Base-by-base conservation (phyloP, 2,329 filamentous ascomycete genomes). In the Colletotrichum brevisporum region DNA sequence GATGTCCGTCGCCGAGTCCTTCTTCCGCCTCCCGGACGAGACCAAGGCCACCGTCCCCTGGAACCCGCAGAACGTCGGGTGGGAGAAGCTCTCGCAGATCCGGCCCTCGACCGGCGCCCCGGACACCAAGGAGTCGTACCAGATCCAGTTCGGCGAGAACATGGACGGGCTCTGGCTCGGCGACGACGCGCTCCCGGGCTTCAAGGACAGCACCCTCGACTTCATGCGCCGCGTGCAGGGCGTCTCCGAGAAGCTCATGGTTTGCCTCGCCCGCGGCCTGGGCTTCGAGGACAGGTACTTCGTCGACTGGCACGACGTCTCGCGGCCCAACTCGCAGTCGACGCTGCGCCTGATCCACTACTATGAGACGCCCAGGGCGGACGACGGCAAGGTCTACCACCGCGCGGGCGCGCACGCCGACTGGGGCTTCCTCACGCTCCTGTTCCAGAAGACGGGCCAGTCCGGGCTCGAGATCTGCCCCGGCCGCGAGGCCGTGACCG, bases 381-480 rank as follows among this genome's bases (percentile, higher is more conserved):
- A 74, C 79, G 16, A 77, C 79, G 6, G 58, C 24, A 78, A 82
- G n/a, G 81, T 81, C 18, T 89, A 86, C 73, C 85, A 88, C 74
- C 83, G 90, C 27, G 89, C 89, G 0, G 90, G 90, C 18, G 86
- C 89, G 12, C 89, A 91, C 74, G 86, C 87, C 0, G 90, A 91
- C 75, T 91, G 88, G 87, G 88, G 85, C 68, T 85, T 90, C 66
- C 71, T 91, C 24, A 91, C 89, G 0, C 78, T 92, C 47, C 80
- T 92, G 4, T 91, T 91, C 76, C 89, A 91, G 74, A 84, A 85
- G 3, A 81, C 84, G 0, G 89, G 88, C 0, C 87, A 91, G 76
- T 85, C 82, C 27, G 89, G 89, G 0, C 79, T 92, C 3, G 89
- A 91, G 75, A 90, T 91, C 63, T 91, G 89, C 73, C 89, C 89